Percentiles rank a stretch among this genome's conserved stretches.
These are phyloP conservation scores for Alternaria sp. DNA, from an alignment of 2,329 filamentous ascomycete genomes.

Conservation along the genomic window DNA sequence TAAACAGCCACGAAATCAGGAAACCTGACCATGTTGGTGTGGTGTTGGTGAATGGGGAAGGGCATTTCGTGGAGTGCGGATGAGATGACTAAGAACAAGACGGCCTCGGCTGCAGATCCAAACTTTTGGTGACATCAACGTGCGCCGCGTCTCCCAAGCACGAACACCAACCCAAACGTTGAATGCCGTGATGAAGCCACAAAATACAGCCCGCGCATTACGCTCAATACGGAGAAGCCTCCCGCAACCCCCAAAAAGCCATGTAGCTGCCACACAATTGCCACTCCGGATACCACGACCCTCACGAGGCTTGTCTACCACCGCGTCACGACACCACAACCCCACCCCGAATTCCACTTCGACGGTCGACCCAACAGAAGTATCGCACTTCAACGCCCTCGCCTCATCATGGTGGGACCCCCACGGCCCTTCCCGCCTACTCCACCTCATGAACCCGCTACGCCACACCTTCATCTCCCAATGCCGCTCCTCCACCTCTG, in stretches of 20 bases:
- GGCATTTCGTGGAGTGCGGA: neutral
- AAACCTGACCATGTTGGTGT: neutral
- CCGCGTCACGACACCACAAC: slow-evolving; percentile 24
- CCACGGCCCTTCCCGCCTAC: slow-evolving; percentile 85
- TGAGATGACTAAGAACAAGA: neutral
- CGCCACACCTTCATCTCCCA: slow-evolving; percentile 88
- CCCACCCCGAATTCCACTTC: slow-evolving; percentile 30
- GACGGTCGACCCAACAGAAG: slow-evolving; percentile 79
- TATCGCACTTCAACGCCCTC: slow-evolving; percentile 93
- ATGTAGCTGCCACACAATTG: neutral
- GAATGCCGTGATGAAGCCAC: slow-evolving; percentile 20
- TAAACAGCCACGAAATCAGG: neutral
- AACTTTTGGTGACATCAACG: slow-evolving; percentile 26
- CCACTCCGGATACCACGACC: slow-evolving; percentile 4
- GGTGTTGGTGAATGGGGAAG: neutral
- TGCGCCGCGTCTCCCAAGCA: neutral
- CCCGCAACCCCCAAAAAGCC: neutral
- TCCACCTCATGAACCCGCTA: slow-evolving; percentile 98
- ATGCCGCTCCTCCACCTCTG: slow-evolving; percentile 63
- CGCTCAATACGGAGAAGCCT: slow-evolving; percentile 17
- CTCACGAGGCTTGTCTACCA: slow-evolving; percentile 27
- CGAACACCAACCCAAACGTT: neutral
- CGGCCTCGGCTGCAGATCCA: slow-evolving; percentile 1
- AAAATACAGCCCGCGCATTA: slow-evolving; percentile 12
- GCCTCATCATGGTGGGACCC: slow-evolving; percentile 98